Evolutionary conservation across 2,329 filamentous ascomycete genomes (phyloP).

Genomic region (Colletotrichum sp.): DNA sequence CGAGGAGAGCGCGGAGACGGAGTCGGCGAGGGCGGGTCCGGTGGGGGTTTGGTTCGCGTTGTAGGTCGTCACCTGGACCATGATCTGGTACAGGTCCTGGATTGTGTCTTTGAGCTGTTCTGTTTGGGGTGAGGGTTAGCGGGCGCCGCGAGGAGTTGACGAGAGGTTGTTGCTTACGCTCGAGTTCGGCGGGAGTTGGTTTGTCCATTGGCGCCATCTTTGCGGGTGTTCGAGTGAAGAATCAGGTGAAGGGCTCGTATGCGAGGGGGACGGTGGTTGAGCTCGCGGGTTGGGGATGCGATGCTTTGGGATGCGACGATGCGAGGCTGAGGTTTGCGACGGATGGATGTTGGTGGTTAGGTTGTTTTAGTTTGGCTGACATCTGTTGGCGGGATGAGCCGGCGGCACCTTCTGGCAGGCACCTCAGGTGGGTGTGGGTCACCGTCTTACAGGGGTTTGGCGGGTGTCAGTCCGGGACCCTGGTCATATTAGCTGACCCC

Average conservation of each 20-base stretch:
- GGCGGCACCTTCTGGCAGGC: background rate
- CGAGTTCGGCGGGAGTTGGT: constrained; percentile 41
- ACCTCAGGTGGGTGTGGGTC: constrained; percentile 3
- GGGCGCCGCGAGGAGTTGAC: background rate
- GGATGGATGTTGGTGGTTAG: background rate
- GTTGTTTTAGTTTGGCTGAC: background rate
- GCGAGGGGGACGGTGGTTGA: background rate
- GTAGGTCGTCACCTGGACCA: constrained; percentile 68
- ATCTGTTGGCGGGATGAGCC: constrained; percentile 9
- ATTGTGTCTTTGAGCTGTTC: constrained; percentile 67
- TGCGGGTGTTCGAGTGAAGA: background rate
- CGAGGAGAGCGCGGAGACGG: constrained; percentile 37
- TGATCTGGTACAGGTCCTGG: constrained; percentile 67
- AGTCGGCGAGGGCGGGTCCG: constrained; percentile 17
- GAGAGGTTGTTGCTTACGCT: constrained; percentile 34
- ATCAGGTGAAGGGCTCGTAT: no score
- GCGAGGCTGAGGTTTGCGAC: constrained; percentile 3
- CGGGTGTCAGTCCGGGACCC: background rate
- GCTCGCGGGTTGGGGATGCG: background rate
- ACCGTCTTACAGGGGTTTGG: background rate
- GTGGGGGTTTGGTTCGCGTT: constrained; percentile 42
- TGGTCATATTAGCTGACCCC: background rate
- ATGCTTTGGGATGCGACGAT: background rate
- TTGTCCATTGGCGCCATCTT: constrained; percentile 47
- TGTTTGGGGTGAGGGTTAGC: constrained; percentile 28